A percentile compares a stretch with the other conserved stretches of the same genome.
Conservation (phyloP, 2,329 filamentous ascomycete genomes). For the Hymenoscyphus scutula region DNA sequence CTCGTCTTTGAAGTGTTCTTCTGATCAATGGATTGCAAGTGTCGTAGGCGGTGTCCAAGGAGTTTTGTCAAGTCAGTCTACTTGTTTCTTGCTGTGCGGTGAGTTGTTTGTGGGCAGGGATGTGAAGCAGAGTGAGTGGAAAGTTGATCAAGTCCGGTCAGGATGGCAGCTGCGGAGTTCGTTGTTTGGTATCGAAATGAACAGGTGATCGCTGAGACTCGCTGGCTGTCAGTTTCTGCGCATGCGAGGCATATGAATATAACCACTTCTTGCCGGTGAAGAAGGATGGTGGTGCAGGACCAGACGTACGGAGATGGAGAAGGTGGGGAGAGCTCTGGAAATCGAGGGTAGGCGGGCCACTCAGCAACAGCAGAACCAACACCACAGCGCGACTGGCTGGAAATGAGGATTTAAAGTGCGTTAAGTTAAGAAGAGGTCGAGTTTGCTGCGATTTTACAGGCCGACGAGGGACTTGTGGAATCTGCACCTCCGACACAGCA, state of each 20-base stretch:
- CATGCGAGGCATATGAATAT: slow-evolving; percentile 21
- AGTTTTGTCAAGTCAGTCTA: slow-evolving; percentile 23
- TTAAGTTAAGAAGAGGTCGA: slow-evolving; percentile 16
- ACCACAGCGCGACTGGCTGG: slow-evolving; percentile 25
- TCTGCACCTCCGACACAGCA: slow-evolving; percentile 17
- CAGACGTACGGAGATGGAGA: slow-evolving; percentile 26
- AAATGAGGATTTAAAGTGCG: slow-evolving; percentile 22
- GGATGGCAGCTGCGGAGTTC: slow-evolving; percentile 19
- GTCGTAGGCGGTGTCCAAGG: slow-evolving; percentile 23
- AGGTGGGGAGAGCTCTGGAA: slow-evolving; percentile 20
- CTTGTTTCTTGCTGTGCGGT: slow-evolving; percentile 30
- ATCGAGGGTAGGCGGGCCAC: slow-evolving; percentile 26
- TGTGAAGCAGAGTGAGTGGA: slow-evolving; percentile 12
- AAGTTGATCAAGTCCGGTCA: slow-evolving; percentile 20
- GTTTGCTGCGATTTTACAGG: slow-evolving; percentile 22
- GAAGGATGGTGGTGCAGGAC: slow-evolving; percentile 20
- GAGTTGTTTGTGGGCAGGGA: slow-evolving; percentile 32
- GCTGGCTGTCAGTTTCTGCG: slow-evolving; percentile 29
- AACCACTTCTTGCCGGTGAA: slow-evolving; percentile 23
- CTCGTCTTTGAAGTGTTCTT: slow-evolving; percentile 10
- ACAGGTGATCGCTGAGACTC: slow-evolving; percentile 28
- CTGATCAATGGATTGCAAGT: slow-evolving; percentile 22
- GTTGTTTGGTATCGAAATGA: slow-evolving; percentile 16
- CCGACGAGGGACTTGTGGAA: slow-evolving; percentile 20
- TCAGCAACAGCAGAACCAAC: slow-evolving; percentile 23